These are phyloP conservation scores for Pythium scleroteichum DNA, from an alignment of 352 stramenopile genomes.

Conservation along the genomic window DNA sequence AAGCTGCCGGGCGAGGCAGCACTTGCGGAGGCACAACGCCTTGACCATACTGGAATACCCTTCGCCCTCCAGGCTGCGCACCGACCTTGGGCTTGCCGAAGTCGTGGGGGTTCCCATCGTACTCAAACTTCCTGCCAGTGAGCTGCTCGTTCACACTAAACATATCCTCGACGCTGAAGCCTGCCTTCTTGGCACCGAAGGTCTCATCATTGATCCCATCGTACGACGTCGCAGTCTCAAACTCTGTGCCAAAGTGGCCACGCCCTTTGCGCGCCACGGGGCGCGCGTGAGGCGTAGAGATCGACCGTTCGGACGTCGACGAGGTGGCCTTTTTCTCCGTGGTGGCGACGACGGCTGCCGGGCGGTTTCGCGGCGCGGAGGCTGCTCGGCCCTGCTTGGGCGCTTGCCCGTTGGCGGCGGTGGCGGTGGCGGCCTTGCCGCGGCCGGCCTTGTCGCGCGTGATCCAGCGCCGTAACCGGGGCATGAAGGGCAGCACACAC, in stretches of 20 bases:
- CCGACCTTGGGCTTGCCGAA: slow-evolving; percentile 78
- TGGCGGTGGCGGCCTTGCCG: slow-evolving; percentile 11
- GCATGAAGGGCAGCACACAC: slow-evolving; percentile 93
- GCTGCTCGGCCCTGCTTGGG: slow-evolving; percentile 52
- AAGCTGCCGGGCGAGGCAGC: slow-evolving; percentile 33
- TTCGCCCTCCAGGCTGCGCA: slow-evolving; percentile 16
- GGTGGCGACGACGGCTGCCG: slow-evolving; percentile 43
- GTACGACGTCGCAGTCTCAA: slow-evolving; percentile 72
- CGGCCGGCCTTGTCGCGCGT: slow-evolving; percentile 61
- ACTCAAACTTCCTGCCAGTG: slow-evolving; percentile 91
- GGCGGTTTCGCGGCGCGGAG: slow-evolving; percentile 78
- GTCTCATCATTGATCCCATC: slow-evolving; percentile 90
- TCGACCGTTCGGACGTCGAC: slow-evolving; percentile 47
- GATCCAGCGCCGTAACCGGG: slow-evolving; percentile 90
- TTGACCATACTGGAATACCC: slow-evolving; percentile 57
- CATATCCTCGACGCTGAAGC: slow-evolving; percentile 94
- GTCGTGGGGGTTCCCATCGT: slow-evolving; percentile 95
- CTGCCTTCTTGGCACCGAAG: slow-evolving; percentile 72
- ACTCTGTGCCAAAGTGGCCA: slow-evolving; percentile 84
- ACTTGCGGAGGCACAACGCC: slow-evolving; percentile 48
- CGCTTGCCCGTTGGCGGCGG: slow-evolving; percentile 7
- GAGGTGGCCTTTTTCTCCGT: slow-evolving; percentile 40
- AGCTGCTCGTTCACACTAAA: slow-evolving; percentile 93
- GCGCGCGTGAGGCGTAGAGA: slow-evolving; percentile 68
- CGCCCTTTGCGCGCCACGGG: slow-evolving; percentile 48